phyloP scores from a whole-genome alignment of 176 grass and related monocot species.

The Oryza australiensis region DNA sequence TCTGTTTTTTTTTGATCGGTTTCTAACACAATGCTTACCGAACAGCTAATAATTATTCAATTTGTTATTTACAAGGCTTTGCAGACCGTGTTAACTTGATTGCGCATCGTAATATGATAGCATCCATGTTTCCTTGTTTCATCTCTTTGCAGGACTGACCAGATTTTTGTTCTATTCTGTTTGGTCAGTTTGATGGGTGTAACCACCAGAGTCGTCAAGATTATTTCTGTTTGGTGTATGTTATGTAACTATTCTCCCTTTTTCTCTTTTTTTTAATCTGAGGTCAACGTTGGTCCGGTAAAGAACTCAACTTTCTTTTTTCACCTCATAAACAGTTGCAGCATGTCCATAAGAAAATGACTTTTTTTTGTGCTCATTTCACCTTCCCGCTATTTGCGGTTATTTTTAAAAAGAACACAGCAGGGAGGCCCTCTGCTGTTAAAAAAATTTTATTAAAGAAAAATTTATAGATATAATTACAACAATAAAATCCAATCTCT shows the following conservation, averaged over 20 bases:
- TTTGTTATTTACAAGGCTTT: not conserved
- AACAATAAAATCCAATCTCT: too few species aligned
- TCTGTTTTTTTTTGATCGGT: not conserved
- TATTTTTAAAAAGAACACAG: too few species aligned
- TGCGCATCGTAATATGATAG: not conserved
- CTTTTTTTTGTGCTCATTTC: not conserved
- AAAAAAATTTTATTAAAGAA: too few species aligned
- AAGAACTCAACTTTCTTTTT: not conserved
- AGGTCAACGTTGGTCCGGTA: not conserved
- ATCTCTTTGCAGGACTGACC: not conserved
- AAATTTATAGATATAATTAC: too few species aligned
- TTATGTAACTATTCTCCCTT: not conserved
- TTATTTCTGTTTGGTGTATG: not conserved
- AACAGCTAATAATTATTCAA: not conserved
- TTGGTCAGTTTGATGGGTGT: not conserved
- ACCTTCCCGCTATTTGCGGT: conserved; percentile 4
- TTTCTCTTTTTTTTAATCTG: not conserved
- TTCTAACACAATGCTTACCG: not conserved
- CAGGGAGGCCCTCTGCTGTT: too few species aligned
- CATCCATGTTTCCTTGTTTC: not conserved
- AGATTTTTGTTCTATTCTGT: not conserved
- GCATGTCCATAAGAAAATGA: not conserved
- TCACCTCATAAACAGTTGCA: not conserved
- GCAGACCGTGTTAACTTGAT: not conserved
- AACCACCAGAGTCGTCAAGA: not conserved